Base-by-base conservation (phyloP, 2,329 filamentous ascomycete genomes). In the Fusarium gaditjirri region DNA sequence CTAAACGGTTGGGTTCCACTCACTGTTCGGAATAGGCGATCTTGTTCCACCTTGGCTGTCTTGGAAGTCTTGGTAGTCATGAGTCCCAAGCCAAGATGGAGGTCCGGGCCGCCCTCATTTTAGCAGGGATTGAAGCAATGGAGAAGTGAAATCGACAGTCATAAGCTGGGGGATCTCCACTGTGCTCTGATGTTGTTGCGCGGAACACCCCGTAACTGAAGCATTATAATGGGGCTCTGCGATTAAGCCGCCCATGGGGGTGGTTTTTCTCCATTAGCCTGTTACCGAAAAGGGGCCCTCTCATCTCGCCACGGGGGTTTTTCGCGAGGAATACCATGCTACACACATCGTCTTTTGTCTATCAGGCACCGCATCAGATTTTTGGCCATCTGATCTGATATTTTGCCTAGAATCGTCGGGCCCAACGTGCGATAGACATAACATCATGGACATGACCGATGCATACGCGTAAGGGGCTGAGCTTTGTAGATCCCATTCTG, bases 21-120 rank as follows among this genome's bases (percentile, higher is more conserved):
- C 47, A 21, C 23, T 25, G 49, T 57, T 68, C 65, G 64, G 65
- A 68, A 68, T 64, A 38, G 65, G 64, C 49, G 64, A 69, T 68
- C 57, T 31, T 43, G 25, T 64, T 68, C 65, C 65, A 68, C 43
- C 64, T 68, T 68, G 65, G 65, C 65, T 64, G 38, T 56, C 65
- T 68, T 68, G 64, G 65, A 39, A 68, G 65, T 31, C 31, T 31
- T 68, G 54, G 65, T 36, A 50, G 38, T 55, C 63, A 55, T 68
- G 49, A 63, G 49, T 55, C 19, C n/a, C 23, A 10, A 50, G 57
- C 65, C 65, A 68, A 68, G 55, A 56, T 50, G 65, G 56, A 68
- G 56, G 43, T n/a, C 57, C 65, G 64, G 64, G 47, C 49, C 49
- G 49, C 25, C 0, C 10, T 44, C 61, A 38, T 44, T 39, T 41